A percentile compares a stretch with the other conserved stretches of the same genome.
Evolutionary conservation across 1,139 yeast genomes (phyloP).

Genomic region (Pichia inconspicua): DNA sequence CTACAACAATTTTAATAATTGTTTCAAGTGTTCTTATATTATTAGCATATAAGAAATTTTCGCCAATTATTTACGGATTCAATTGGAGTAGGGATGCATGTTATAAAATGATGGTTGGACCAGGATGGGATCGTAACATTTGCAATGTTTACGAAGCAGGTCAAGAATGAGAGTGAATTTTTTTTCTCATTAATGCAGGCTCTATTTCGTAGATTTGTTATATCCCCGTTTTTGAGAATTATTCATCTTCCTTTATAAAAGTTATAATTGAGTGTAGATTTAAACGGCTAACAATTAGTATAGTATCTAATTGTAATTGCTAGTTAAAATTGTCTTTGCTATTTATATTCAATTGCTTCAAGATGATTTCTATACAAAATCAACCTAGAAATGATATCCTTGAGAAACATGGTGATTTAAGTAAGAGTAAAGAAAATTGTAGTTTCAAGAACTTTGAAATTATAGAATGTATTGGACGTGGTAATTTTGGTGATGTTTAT

Average conservation of each 20-base stretch:
- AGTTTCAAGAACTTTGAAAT: constrained; percentile 24
- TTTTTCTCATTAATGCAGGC: too few species aligned
- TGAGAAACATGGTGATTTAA: background rate
- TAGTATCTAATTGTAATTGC: background rate
- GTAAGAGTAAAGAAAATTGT: constrained; percentile 22
- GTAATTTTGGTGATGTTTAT: constrained; percentile 84
- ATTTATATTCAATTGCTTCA: background rate
- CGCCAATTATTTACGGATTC: constrained; percentile 43
- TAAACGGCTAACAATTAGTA: background rate
- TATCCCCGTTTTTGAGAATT: too few species aligned
- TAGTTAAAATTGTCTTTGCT: background rate
- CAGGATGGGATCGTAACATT: constrained; percentile 15
- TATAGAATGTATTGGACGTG: constrained; percentile 64
- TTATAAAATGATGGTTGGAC: constrained; percentile 14
- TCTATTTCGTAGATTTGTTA: too few species aligned
- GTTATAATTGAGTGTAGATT: too few species aligned
- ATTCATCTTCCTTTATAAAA: too few species aligned
- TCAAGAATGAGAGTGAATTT: too few species aligned
- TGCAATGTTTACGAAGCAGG: constrained; percentile 7
- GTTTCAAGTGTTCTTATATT: constrained; percentile 28
- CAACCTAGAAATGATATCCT: background rate
- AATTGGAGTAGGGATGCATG: constrained; percentile 46
- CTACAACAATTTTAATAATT: constrained; percentile 29
- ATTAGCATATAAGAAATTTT: constrained; percentile 34
- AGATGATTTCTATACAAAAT: background rate